phyloP scores from a whole-genome alignment of 2,329 filamentous ascomycete genomes.

The Colletotrichum spaethianum region DNA sequence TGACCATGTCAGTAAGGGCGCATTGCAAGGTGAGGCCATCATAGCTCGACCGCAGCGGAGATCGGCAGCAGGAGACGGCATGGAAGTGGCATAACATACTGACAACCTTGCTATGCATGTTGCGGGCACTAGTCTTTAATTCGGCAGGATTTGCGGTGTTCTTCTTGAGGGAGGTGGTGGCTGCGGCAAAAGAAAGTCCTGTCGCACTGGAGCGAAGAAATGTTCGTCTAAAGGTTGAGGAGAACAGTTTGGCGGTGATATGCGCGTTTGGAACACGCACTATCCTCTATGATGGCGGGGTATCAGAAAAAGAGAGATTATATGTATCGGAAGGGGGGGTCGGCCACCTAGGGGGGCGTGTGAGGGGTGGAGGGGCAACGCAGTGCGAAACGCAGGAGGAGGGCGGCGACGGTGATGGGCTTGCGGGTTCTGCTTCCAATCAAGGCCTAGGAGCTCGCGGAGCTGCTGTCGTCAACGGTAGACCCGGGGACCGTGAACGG shows the following conservation, averaged over 20 bases:
- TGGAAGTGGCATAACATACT: conserved; percentile 69
- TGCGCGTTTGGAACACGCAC: conserved; percentile 42
- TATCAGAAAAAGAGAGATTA: conserved; percentile 39
- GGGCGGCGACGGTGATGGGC: conserved; percentile 18
- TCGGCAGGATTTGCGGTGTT: conserved; percentile 56
- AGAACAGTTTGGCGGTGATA: conserved; percentile 88
- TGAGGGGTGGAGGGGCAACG: conserved; percentile 34
- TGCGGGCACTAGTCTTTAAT: conserved; percentile 63
- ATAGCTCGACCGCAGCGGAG: neutral
- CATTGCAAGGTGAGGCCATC: conserved; percentile 28
- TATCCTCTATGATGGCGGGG: conserved; percentile 39
- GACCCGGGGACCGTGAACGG: neutral
- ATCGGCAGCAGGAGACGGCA: conserved; percentile 24
- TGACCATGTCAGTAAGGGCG: conserved; percentile 9
- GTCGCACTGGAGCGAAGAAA: conserved; percentile 78
- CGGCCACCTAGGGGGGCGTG: conserved; percentile 8
- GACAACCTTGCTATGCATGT: conserved; percentile 94
- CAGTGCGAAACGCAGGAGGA: neutral
- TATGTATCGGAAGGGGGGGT: conserved; percentile 17
- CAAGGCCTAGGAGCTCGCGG: conserved; percentile 15
- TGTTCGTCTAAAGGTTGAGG: conserved; percentile 82
- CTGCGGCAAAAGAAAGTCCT: conserved; percentile 80
- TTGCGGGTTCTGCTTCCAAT: conserved; percentile 30
- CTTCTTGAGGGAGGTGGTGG: conserved; percentile 73
- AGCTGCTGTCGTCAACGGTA: conserved; percentile 30